Percentiles rank a stretch among this genome's conserved stretches.
These are phyloP conservation scores for Andrographis paniculata DNA, from an alignment of 305 asterid species.

Conservation along the genomic window DNA sequence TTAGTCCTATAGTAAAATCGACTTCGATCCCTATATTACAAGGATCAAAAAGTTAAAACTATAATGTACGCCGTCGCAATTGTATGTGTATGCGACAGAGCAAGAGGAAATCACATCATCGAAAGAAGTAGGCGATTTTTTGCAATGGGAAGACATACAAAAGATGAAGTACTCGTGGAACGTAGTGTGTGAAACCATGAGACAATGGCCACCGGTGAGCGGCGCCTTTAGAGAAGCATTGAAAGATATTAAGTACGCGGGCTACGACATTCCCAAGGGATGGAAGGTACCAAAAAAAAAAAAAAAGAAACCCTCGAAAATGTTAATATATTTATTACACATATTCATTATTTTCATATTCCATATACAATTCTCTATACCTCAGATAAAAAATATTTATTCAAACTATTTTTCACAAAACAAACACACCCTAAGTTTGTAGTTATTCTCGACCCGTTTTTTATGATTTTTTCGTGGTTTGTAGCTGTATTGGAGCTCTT, in stretches of 20 bases:
- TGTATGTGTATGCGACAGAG: conserved; percentile 23
- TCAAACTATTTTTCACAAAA: too few species aligned
- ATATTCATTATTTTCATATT: too few species aligned
- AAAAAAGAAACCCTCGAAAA: background rate
- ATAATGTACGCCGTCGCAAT: background rate
- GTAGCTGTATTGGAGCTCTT: conserved; percentile 34
- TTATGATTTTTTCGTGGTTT: too few species aligned
- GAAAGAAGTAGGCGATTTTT: conserved; percentile 24
- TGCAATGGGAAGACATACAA: conserved; percentile 40
- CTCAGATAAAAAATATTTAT: too few species aligned
- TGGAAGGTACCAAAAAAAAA: conserved; percentile 30
- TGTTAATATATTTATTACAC: too few species aligned
- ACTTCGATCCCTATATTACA: too few species aligned
- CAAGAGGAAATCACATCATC: conserved; percentile 34
- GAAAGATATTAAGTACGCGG: conserved; percentile 29
- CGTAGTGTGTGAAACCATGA: conserved; percentile 37
- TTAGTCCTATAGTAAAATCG: too few species aligned
- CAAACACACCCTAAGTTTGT: too few species aligned
- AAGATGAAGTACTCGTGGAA: too few species aligned
- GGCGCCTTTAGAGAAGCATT: conserved; percentile 41
- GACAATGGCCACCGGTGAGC: conserved; percentile 31
- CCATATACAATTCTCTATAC: too few species aligned
- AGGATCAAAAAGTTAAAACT: background rate
- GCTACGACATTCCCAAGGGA: conserved; percentile 49
- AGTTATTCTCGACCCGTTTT: too few species aligned